Conservation (phyloP, 1,284 basidiomycete species). For the Thecaphora thlaspeos region DNA sequence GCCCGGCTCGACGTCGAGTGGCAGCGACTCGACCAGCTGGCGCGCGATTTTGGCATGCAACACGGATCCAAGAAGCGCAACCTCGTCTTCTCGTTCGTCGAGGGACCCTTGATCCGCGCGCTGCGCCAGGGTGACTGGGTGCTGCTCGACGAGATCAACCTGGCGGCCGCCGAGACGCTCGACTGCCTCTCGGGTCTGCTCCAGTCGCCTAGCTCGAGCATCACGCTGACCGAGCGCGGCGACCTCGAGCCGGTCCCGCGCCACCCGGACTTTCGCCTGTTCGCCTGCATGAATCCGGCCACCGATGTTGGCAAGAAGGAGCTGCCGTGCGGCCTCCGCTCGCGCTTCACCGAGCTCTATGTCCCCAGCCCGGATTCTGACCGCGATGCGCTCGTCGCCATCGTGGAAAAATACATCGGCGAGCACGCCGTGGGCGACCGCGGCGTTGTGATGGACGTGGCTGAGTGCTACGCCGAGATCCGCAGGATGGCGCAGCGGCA, state of each 20-base stretch:
- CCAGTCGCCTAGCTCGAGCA: slow-evolving; percentile 79
- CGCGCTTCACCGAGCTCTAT: slow-evolving; percentile 92
- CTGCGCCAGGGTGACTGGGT: slow-evolving; percentile 89
- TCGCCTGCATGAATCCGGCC: slow-evolving; percentile 99
- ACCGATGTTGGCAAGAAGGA: slow-evolving; percentile 99
- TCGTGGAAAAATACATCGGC: slow-evolving; percentile 88
- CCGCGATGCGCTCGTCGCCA: slow-evolving; percentile 81
- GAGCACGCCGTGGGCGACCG: slow-evolving; percentile 79
- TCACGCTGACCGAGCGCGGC: slow-evolving; percentile 91
- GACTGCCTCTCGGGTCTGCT: slow-evolving; percentile 87
- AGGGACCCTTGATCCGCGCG: slow-evolving; percentile 93
- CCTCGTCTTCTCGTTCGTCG: slow-evolving; percentile 78
- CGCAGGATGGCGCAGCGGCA: slow-evolving; percentile 76
- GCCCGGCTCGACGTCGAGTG: slow-evolving; percentile 41
- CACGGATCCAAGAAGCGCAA: slow-evolving; percentile 45
- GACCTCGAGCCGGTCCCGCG: slow-evolving; percentile 85
- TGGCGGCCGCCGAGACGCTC: slow-evolving; percentile 89
- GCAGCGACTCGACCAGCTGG: slow-evolving; percentile 67
- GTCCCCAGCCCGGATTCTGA: slow-evolving; percentile 91
- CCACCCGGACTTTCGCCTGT: slow-evolving; percentile 91
- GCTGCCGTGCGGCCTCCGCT: slow-evolving; percentile 82
- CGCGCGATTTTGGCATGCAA: slow-evolving; percentile 72
- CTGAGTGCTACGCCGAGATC: slow-evolving; percentile 83
- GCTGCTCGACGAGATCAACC: slow-evolving; percentile 92
- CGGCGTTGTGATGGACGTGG: slow-evolving; percentile 82